These are phyloP conservation scores for Debaryomyces psychrophilus DNA, from an alignment of 1,139 yeast species.

Conservation along the genomic window DNA sequence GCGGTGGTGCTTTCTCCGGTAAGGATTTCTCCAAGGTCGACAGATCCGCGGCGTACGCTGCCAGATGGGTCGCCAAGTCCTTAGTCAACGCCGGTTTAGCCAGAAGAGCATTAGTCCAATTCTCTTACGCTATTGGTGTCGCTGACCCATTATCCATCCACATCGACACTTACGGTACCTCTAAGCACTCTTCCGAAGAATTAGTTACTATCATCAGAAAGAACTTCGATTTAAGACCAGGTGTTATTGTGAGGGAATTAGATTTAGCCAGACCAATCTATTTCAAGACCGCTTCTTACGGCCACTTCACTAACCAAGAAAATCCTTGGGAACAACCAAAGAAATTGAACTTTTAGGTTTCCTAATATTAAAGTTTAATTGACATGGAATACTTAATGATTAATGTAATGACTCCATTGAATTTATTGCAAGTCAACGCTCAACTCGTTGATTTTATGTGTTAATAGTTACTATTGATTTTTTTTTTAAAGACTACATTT, in stretches of 20 bases:
- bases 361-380: constrained; percentile 26
- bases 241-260: constrained; percentile 95
- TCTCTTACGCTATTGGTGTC: constrained; percentile 99
- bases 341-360: constrained; percentile 62
- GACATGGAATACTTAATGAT: constrained; percentile 28
- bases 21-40: constrained; percentile 99
- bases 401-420: constrained; percentile 50
- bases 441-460: constrained; percentile 50
- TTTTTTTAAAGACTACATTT: constrained; percentile 13
- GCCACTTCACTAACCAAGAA: constrained; percentile 99
- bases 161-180: constrained; percentile 98
- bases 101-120: constrained; percentile 96
- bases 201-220: constrained; percentile 86
- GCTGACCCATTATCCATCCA: constrained; percentile 98
- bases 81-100: constrained; percentile 93
- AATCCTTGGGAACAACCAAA: constrained; percentile 99
- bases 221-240: constrained; percentile 99
- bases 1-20: constrained; percentile 99
- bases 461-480: constrained; percentile 12
- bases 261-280: constrained; percentile 98
- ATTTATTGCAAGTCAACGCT: constrained; percentile 40
- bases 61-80: constrained; percentile 99
- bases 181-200: constrained; percentile 84
- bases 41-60: constrained; percentile 99
- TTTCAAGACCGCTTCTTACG: constrained; percentile 98